Evolutionary conservation across 2,329 filamentous ascomycete species (phyloP), one percentile per base, ranked within the genome.

Genomic region (Sphaerostilbella broomeana): DNA sequence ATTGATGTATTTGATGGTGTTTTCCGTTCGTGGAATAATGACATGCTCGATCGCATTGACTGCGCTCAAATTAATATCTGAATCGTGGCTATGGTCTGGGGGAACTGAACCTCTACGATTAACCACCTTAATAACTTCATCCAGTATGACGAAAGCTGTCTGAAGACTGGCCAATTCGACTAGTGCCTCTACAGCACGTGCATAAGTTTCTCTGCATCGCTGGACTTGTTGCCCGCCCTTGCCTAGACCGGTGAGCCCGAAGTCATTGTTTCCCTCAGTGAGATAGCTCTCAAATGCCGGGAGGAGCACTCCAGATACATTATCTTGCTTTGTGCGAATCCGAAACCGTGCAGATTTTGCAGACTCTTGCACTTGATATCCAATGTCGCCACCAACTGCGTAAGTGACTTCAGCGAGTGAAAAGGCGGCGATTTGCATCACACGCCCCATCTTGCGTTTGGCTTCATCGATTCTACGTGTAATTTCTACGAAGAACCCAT

Each of bases 1-100:
- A 68, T 97, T 97, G 73, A 97, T 97, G 58, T 97, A 98, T 68
- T 95, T 95, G 70, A 98, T 98, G n/a, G 92, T 98, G 58, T 97
- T 98, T 62, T 98, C 92, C 11, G 92, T 98, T 50, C 92, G 77
- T 10, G 92, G 92, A 55, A 98, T 98, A 52, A 98, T 97, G 53
- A 98, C 86, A 62, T 94, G 85, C 64, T 92, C 86, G 56, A 97
- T 95, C 42, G 90, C 90, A 59, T 95, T 95, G 13, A 97, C 90
- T 86, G 16, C 2, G 43, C 31, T 47, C 38, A 8, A n/a, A n/a
- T n/a, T n/a, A n/a, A n/a, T n/a, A n/a, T n/a, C n/a, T n/a, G n/a
- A n/a, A n/a, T n/a, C n/a, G n/a, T n/a, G n/a, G n/a, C n/a, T n/a
- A n/a, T n/a, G n/a, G n/a, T n/a, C n/a, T n/a, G n/a, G n/a, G n/a